These are phyloP conservation scores for Globisporangium apiculatum DNA, from an alignment of 352 stramenopile genomes.

Conservation along the genomic window DNA sequence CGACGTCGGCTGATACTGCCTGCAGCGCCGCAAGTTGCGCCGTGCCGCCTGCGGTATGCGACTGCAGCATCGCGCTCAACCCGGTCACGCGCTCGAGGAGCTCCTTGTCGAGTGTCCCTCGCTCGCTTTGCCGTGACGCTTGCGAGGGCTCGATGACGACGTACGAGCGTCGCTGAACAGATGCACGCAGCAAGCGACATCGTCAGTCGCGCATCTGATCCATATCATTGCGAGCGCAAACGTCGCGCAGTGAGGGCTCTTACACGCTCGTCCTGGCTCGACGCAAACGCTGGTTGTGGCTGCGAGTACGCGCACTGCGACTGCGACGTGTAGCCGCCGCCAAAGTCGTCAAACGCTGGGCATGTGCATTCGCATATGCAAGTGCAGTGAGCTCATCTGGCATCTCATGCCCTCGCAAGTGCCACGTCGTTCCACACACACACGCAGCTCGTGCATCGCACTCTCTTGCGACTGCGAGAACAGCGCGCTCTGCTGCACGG, in stretches of 20 bases:
- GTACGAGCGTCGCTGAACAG: background rate
- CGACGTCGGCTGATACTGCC: conserved; percentile 1
- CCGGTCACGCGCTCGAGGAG: conserved; percentile 6
- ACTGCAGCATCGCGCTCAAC: conserved; percentile 3
- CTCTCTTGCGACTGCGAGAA: conserved; percentile 15
- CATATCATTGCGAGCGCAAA: too few species aligned
- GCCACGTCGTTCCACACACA: background rate
- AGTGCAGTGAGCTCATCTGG: background rate
- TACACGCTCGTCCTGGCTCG: conserved; percentile 16
- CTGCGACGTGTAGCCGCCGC: conserved; percentile 10
- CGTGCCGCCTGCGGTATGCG: conserved; percentile 1
- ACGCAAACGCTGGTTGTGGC: conserved; percentile 9
- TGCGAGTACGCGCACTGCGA: conserved; percentile 13
- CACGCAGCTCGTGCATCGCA: background rate
- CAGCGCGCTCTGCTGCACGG: background rate
- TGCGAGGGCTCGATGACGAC: background rate
- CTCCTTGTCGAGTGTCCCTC: conserved; percentile 4
- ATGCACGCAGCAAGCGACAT: background rate
- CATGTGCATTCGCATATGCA: background rate
- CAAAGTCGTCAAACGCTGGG: conserved; percentile 9
- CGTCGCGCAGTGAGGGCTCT: too few species aligned
- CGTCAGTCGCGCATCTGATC: background rate
- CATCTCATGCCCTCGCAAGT: too few species aligned
- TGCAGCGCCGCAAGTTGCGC: conserved; percentile 7
- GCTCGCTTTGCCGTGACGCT: conserved; percentile 3